Percentiles rank a stretch among this genome's conserved stretches.
These are phyloP conservation scores for Sugiyamaella floridensis DNA, from an alignment of 805 yeast genomes.

Conservation along the genomic window DNA sequence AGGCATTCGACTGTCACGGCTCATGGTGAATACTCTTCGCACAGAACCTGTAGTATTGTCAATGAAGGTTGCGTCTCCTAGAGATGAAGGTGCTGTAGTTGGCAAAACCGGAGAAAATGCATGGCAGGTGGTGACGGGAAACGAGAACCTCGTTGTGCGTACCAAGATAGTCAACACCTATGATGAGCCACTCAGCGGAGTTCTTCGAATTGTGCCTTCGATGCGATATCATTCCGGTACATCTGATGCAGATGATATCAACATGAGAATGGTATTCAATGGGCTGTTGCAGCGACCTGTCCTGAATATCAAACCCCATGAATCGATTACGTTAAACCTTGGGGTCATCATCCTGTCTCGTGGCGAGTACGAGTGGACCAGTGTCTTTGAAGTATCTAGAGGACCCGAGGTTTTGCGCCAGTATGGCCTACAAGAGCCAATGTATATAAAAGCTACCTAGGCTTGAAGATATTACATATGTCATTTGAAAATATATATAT, in stretches of 20 bases:
- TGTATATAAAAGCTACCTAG: constrained; percentile 17
- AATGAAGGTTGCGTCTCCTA: constrained; percentile 26
- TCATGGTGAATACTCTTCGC: constrained; percentile 50
- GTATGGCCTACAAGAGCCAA: constrained; percentile 17
- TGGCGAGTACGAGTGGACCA: constrained; percentile 82
- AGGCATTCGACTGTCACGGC: constrained; percentile 52
- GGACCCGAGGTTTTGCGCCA: constrained; percentile 19
- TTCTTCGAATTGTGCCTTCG: constrained; percentile 52
- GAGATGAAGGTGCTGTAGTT: constrained; percentile 20
- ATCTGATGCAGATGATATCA: constrained; percentile 33
- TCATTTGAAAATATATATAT: not conserved
- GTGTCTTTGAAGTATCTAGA: constrained; percentile 42
- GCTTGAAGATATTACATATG: too few relatives aligned
- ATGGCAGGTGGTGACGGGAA: constrained; percentile 24
- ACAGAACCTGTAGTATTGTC: constrained; percentile 26
- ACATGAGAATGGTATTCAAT: constrained; percentile 57
- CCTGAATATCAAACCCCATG: constrained; percentile 39
- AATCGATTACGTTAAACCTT: constrained; percentile 37
- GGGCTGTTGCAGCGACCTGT: constrained; percentile 63
- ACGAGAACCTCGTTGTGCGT: constrained; percentile 45
- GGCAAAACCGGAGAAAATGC: constrained; percentile 18
- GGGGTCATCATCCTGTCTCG: constrained; percentile 61
- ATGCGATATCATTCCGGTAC: constrained; percentile 8
- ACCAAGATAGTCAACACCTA: constrained; percentile 45
- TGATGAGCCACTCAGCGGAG: constrained; percentile 39